A percentile compares a stretch with the other conserved stretches of the same genome.
Conservation (phyloP, 2,329 filamentous ascomycete species). For the Cercospora berteroae region DNA sequence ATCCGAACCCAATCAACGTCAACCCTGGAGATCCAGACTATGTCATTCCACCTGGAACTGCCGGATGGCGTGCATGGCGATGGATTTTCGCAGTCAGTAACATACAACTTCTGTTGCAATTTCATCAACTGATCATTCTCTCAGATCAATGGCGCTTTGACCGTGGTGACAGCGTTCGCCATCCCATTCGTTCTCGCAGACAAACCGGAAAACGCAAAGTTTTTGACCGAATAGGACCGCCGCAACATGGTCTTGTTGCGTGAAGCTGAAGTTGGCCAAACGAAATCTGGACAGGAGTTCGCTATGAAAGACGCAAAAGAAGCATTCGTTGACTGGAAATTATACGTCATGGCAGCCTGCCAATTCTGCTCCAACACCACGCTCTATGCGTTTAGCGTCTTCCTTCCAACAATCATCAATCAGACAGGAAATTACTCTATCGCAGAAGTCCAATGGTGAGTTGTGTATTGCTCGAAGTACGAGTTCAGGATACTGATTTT, state of each 20-base stretch:
- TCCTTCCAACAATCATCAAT: slow-evolving; percentile 56
- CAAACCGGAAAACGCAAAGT: slow-evolving; percentile 61
- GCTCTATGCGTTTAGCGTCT: slow-evolving; percentile 58
- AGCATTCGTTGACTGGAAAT: slow-evolving; percentile 71
- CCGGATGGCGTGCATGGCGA: slow-evolving; percentile 59
- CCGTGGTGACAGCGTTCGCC: slow-evolving; percentile 54
- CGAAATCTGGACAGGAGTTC: slow-evolving; percentile 44
- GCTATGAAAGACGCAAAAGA: slow-evolving; percentile 62
- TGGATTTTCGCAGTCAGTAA: slow-evolving; percentile 59
- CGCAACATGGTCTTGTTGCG: slow-evolving; percentile 54
- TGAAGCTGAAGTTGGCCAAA: slow-evolving; percentile 49
- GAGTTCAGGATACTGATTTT: background rate
- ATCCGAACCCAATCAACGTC: background rate
- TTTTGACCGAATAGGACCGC: slow-evolving; percentile 58
- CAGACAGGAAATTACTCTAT: slow-evolving; percentile 50
- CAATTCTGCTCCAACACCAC: slow-evolving; percentile 62
- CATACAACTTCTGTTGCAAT: background rate
- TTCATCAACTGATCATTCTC: background rate
- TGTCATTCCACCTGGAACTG: background rate
- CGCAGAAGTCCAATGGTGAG: slow-evolving; percentile 47
- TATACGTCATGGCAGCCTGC: slow-evolving; percentile 66
- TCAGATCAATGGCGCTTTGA: slow-evolving; percentile 53
- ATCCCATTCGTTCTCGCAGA: slow-evolving; percentile 61
- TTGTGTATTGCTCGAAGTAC: background rate
- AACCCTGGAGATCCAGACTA: background rate